Base-by-base conservation (phyloP, 768 basidiomycete species). In the Harrya chromipes region DNA sequence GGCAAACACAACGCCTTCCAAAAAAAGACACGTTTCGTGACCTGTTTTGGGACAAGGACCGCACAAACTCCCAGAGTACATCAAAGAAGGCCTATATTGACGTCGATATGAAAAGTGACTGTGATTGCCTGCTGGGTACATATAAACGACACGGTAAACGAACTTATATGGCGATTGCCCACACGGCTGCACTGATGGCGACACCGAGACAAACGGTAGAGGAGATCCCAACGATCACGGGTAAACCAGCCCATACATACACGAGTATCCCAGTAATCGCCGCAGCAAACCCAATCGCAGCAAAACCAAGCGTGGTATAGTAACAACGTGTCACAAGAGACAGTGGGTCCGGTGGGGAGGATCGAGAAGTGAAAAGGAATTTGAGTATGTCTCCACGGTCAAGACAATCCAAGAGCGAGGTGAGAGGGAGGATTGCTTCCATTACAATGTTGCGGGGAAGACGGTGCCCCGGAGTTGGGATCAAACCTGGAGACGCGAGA, bases 201-300 rank as follows among this genome's bases (percentile, higher is more conserved):
- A 66, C 12, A 7, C 60, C 61, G 17, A 68, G 43, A 50, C 63
- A 68, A 6, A 56, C 33, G 0, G 64, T 66, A 20, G 66, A 48
- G 7, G 60, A 64, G 16, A 70, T 55, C 34, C 68, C 64, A 29
- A 68, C 66, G 1, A 44, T n/a, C 23, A 33, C 21, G 7, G 54
- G 52, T 41, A 68, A 46, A 23, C 56, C 62, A 40, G 40, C 38
- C 66, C 66, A 68, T 36, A 52, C n/a, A 42, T 58, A 68, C 7
- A 50, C 13, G 16, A 64, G 53, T 45, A 68, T 60, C 11, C 68
- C 68, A 8, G 49, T 47, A 29, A 70, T 26, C 8, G 56, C 62
- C 40, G 62, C 44, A 21, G 56, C 31, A 35, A 70, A 70, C 2
- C 66, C 66, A 11, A 23, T 27, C 14, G 60, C 36, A 12, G 64